A percentile compares a stretch with the other conserved stretches of the same genome.
Evolutionary conservation across 371 early-diverging fungal species (phyloP).

Genomic region (Mortierella sp.): DNA sequence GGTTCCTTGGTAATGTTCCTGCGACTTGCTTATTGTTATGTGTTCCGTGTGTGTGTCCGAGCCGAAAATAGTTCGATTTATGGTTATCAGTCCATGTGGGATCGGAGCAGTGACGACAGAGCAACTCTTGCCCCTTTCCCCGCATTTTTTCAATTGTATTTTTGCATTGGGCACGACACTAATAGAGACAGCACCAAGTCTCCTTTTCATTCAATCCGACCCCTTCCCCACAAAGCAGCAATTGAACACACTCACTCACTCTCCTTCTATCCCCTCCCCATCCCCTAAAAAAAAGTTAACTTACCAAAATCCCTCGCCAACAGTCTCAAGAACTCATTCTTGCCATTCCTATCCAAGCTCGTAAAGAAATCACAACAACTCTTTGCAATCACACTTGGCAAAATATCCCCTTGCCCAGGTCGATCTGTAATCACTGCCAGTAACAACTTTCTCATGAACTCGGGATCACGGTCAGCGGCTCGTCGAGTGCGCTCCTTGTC

Average conservation of each 20-base stretch:
- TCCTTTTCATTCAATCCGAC: not conserved
- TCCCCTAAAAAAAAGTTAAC: not conserved
- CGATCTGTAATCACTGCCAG: conserved; percentile 59
- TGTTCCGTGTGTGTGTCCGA: not conserved
- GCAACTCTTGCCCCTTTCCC: not conserved
- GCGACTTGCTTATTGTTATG: too few relatives aligned
- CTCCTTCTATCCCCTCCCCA: not conserved
- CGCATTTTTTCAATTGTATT: not conserved
- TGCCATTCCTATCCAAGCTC: conserved; percentile 64
- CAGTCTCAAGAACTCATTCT: conserved; percentile 66
- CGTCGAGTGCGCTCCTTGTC: conserved; percentile 41
- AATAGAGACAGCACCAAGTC: not conserved
- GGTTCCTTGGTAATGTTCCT: too few relatives aligned
- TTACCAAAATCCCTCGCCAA: conserved; percentile 76
- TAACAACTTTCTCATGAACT: conserved; percentile 61
- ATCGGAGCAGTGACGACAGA: not conserved
- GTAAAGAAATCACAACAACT: conserved; percentile 77
- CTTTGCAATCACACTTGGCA: conserved; percentile 69
- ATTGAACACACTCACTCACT: not conserved
- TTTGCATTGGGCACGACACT: not conserved
- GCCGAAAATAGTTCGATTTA: not conserved
- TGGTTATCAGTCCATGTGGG: not conserved
- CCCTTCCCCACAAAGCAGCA: too few relatives aligned
- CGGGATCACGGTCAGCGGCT: conserved; percentile 42
- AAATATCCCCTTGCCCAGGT: conserved; percentile 65